Evolutionary conservation across 257 asterid genomes (phyloP).

Genomic region (Handroanthus guayacan): DNA sequence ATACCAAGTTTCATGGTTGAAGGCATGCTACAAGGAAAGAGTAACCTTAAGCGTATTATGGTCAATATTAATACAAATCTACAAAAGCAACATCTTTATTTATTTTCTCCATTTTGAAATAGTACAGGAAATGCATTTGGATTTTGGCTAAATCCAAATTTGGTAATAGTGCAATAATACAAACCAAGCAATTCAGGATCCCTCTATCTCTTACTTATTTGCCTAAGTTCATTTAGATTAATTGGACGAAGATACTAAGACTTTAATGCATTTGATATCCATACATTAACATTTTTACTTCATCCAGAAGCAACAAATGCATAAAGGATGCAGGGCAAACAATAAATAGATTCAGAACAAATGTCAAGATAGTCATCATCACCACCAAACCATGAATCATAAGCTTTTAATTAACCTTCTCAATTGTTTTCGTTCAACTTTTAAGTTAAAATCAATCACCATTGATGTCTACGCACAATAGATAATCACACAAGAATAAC

Average conservation of each 20-base stretch:
- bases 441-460: not conserved
- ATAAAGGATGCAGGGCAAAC: not conserved
- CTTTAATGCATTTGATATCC: constrained; percentile 10
- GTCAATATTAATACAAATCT: constrained; percentile 17
- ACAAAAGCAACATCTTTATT: constrained; percentile 3
- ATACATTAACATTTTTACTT: not conserved
- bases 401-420: not conserved
- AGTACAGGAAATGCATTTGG: not conserved
- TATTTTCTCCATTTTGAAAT: not conserved
- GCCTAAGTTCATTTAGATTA: not conserved
- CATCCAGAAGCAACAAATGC: not conserved
- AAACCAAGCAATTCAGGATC: constrained; percentile 9
- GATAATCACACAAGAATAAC: too few relatives aligned
- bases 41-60: constrained; percentile 15
- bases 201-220: constrained; percentile 9
- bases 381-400: constrained; percentile 1
- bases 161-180: not conserved
- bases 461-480: not conserved
- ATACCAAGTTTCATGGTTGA: constrained; percentile 19
- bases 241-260: constrained; percentile 10
- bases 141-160: not conserved
- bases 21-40: constrained; percentile 28
- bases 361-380: not conserved
- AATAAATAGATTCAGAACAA: not conserved
- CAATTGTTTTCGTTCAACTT: not conserved